Evolutionary conservation across 176 grass and related monocot species (phyloP).

Genomic region (Raddia distichophylla): DNA sequence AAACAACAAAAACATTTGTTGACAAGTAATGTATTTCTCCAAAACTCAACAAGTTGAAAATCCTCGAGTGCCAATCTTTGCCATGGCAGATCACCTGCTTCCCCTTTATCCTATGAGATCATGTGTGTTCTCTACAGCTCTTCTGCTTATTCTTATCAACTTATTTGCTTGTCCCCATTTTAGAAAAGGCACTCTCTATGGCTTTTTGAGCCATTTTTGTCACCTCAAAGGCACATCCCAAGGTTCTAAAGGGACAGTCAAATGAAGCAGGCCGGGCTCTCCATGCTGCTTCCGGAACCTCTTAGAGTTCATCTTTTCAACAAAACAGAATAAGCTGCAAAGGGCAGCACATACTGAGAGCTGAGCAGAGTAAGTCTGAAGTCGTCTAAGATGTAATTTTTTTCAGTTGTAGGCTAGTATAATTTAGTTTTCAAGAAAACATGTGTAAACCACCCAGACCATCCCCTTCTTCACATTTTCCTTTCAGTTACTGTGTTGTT

Average conservation of each 20-base stretch:
- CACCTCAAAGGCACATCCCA: too few relatives aligned
- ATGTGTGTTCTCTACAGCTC: not conserved
- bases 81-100: not conserved
- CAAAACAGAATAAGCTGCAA: too few relatives aligned
- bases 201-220: too few relatives aligned
- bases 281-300: too few relatives aligned
- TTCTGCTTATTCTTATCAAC: too few relatives aligned
- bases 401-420: slow-evolving; percentile 10
- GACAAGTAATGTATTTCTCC: not conserved
- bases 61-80: not conserved
- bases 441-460: slow-evolving; percentile 6
- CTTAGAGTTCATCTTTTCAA: too few relatives aligned
- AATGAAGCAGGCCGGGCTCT: too few relatives aligned
- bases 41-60: not conserved
- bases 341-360: not conserved
- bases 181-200: too few relatives aligned
- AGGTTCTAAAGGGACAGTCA: too few relatives aligned
- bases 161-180: too few relatives aligned
- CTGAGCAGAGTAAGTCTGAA: not conserved
- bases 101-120: not conserved
- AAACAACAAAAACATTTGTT: not conserved
- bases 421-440: slow-evolving; percentile 15
- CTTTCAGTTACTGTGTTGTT: not conserved
- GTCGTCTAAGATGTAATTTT: not conserved
- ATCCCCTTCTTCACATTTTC: not conserved